Percentiles rank a stretch among this genome's conserved stretches.
Evolutionary conservation across 2,329 filamentous ascomycete genomes (phyloP).

Genomic region (Ciborinia camelliae): DNA sequence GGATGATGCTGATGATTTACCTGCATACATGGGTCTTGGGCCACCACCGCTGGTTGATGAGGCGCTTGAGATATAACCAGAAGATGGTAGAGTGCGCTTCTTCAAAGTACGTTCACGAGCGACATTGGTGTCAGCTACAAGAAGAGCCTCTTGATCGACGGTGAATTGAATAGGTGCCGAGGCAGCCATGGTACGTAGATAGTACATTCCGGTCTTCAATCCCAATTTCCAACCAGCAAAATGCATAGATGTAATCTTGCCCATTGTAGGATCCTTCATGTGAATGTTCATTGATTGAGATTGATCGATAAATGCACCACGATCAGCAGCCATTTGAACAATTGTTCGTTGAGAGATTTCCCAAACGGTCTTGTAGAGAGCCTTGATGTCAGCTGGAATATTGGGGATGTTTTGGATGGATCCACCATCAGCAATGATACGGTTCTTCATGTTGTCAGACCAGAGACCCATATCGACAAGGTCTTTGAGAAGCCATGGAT

Average conservation of each 20-base stretch:
- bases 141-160: conserved; percentile 92
- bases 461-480: conserved; percentile 96
- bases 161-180: conserved; percentile 98
- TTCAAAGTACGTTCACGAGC: conserved; percentile 60
- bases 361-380: conserved; percentile 99
- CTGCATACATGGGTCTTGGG: conserved; percentile 65
- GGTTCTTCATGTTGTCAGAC: conserved; percentile 99
- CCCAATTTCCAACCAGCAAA: conserved; percentile 99
- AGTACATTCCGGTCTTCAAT: conserved; percentile 99
- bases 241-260: conserved; percentile 99
- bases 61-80: conserved; percentile 40
- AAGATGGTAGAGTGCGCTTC: conserved; percentile 63
- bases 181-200: conserved; percentile 95
- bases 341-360: conserved; percentile 96
- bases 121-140: conserved; percentile 77
- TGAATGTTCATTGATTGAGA: conserved; percentile 99
- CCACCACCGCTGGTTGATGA: conserved; percentile 53
- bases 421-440: conserved; percentile 94
- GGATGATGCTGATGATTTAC: conserved; percentile 39
- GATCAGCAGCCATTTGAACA: conserved; percentile 96
- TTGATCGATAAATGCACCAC: conserved; percentile 98
- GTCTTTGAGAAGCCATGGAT: conserved; percentile 97
- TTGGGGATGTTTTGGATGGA: conserved; percentile 97
- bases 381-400: conserved; percentile 93
- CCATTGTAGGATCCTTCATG: conserved; percentile 99